These are phyloP conservation scores for Austroboletus festivus DNA, from an alignment of 768 basidiomycete genomes.

Conservation along the genomic window DNA sequence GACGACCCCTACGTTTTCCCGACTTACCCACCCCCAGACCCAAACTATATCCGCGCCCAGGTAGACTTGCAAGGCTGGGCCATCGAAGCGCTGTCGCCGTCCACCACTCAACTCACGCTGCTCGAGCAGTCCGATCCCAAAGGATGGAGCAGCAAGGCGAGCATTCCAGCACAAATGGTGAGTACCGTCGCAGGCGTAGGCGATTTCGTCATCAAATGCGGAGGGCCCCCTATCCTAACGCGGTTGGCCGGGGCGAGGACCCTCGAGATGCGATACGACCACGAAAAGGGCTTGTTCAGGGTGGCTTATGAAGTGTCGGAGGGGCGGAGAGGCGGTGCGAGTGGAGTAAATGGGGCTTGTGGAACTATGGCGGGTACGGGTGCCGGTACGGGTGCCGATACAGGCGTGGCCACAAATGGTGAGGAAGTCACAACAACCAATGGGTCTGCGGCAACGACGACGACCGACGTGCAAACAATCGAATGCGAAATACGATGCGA, in stretches of 20 bases:
- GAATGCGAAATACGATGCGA: slow-evolving; percentile 94
- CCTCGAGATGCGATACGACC: slow-evolving; percentile 77
- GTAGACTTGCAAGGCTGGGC: slow-evolving; percentile 99
- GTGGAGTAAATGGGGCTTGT: slow-evolving; percentile 20
- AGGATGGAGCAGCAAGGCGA: slow-evolving; percentile 90
- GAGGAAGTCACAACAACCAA: slow-evolving; percentile 7
- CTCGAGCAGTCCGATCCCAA: slow-evolving; percentile 97
- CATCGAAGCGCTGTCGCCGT: slow-evolving; percentile 92
- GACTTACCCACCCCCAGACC: slow-evolving; percentile 59
- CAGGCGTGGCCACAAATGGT: slow-evolving; percentile 11
- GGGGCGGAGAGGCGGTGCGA: slow-evolving; percentile 39
- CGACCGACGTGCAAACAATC: slow-evolving; percentile 47
- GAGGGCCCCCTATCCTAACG: slow-evolving; percentile 90
- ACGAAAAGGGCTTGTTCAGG: slow-evolving; percentile 76
- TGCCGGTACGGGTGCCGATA: background rate
- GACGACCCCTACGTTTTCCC: slow-evolving; percentile 89
- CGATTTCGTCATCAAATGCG: slow-evolving; percentile 93
- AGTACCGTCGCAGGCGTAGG: slow-evolving; percentile 85
- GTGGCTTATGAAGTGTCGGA: slow-evolving; percentile 78
- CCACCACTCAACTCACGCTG: slow-evolving; percentile 87
- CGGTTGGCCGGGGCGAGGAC: slow-evolving; percentile 76
- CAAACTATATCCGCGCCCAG: slow-evolving; percentile 85
- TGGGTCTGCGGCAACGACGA: background rate
- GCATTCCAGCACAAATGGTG: slow-evolving; percentile 93
- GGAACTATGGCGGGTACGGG: background rate